These are phyloP conservation scores for Podochytrium sp. DNA, from an alignment of 192 early-diverging fungal genomes.

Conservation along the genomic window DNA sequence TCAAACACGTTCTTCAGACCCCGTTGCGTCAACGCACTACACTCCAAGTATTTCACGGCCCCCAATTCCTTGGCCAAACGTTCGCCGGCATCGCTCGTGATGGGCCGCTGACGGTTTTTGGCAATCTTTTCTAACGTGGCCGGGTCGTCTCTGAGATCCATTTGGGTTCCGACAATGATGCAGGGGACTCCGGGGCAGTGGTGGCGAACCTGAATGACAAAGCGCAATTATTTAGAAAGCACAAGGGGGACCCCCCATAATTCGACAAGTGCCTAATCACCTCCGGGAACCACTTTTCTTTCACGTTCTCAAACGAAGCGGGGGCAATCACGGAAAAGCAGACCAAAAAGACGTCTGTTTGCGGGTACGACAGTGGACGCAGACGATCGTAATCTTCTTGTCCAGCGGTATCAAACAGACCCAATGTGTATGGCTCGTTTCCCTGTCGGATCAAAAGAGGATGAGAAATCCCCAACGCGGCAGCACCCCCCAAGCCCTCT, in stretches of 20 bases:
- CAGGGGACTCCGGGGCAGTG: slow-evolving; percentile 96
- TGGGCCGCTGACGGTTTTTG: slow-evolving; percentile 81
- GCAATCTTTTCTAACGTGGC: slow-evolving; percentile 77
- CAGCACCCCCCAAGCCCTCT: too few relatives aligned
- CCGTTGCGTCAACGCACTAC: slow-evolving; percentile 88
- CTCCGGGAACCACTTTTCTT: slow-evolving; percentile 97
- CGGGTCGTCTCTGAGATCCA: slow-evolving; percentile 90
- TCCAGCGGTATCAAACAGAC: slow-evolving; percentile 95
- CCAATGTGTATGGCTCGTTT: slow-evolving; percentile 93
- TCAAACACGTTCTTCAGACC: slow-evolving; percentile 97
- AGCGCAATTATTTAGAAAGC: slow-evolving; percentile 15
- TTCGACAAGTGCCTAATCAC: slow-evolving; percentile 40
- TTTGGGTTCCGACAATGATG: slow-evolving; percentile 90
- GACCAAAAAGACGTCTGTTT: slow-evolving; percentile 94
- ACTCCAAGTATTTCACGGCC: slow-evolving; percentile 94
- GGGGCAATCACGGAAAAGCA: slow-evolving; percentile 92
- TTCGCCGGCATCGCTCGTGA: slow-evolving; percentile 79
- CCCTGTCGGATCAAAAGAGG: slow-evolving; percentile 45
- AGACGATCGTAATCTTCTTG: slow-evolving; percentile 97
- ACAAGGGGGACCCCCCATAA: background rate
- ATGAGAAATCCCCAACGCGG: too few relatives aligned
- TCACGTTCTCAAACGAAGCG: slow-evolving; percentile 93
- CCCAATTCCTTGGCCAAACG: slow-evolving; percentile 79
- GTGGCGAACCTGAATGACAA: slow-evolving; percentile 67
- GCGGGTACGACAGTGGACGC: slow-evolving; percentile 91